Evolutionary conservation across 2,329 filamentous ascomycete species (phyloP).

Genomic region (Scedosporium minutisporum): DNA sequence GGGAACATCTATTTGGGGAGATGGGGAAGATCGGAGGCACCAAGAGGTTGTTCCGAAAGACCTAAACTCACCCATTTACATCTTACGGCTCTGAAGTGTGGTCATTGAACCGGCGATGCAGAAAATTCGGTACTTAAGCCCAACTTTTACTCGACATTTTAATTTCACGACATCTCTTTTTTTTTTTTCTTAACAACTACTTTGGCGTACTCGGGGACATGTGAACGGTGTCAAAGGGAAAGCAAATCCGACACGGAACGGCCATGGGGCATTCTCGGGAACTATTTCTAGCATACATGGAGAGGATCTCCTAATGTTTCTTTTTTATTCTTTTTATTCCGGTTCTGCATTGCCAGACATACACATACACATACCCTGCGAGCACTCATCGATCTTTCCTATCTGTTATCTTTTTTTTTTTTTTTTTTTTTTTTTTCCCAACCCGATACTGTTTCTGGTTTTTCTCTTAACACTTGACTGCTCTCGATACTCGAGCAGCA

Average conservation of each 20-base stretch:
- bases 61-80: background rate
- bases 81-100: too few relatives aligned
- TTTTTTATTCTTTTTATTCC: too few relatives aligned
- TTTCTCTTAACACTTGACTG: too few relatives aligned
- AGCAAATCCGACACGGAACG: too few relatives aligned
- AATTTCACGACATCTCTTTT: background rate
- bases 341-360: too few relatives aligned
- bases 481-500: too few relatives aligned
- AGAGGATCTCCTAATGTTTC: background rate
- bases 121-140: background rate
- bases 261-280: too few relatives aligned
- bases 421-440: background rate
- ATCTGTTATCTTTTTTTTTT: background rate
- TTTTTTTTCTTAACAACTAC: background rate
- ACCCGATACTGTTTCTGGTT: too few relatives aligned
- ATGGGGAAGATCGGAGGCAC: slow-evolving; percentile 64
- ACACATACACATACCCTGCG: background rate
- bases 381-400: background rate
- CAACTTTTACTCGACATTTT: background rate
- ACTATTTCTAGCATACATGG: background rate
- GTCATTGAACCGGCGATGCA: background rate
- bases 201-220: background rate
- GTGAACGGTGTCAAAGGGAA: too few relatives aligned
- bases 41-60: slow-evolving; percentile 57
- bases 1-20: slow-evolving; percentile 50